A percentile compares a stretch with the other conserved stretches of the same genome.
These are phyloP conservation scores for Gnomoniopsis smithogilvyi DNA, from an alignment of 2,329 filamentous ascomycete species.

Conservation along the genomic window DNA sequence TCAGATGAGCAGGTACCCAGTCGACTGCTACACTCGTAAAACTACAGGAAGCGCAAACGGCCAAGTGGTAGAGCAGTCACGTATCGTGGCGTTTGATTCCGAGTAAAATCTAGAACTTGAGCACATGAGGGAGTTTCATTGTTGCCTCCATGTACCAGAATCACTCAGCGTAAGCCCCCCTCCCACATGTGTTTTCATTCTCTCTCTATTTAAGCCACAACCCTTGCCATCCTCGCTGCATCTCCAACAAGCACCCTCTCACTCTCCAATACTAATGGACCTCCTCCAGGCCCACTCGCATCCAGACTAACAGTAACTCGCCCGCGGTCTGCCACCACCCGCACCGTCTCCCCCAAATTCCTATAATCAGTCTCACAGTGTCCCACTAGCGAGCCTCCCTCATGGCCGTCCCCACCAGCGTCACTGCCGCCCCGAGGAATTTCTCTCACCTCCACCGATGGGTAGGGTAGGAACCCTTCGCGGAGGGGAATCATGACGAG, in stretches of 20 bases:
- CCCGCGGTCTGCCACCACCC: conserved; percentile 68
- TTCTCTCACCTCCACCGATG: conserved; percentile 73
- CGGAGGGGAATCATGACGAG: conserved; percentile 78
- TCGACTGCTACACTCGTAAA: too few species aligned
- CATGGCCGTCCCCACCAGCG: conserved; percentile 18
- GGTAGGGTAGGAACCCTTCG: conserved; percentile 74
- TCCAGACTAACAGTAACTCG: conserved; percentile 73
- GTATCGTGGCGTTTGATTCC: too few species aligned
- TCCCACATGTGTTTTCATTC: too few species aligned
- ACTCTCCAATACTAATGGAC: conserved; percentile 64
- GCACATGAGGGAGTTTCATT: too few species aligned
- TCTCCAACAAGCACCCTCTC: conserved; percentile 37
- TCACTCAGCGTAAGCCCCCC: too few species aligned
- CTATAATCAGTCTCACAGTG: conserved; percentile 77
- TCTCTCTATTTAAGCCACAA: conserved; percentile 30
- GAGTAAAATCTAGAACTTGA: too few species aligned
- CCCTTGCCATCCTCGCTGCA: conserved; percentile 24
- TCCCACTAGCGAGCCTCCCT: conserved; percentile 29
- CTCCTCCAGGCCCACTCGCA: conserved; percentile 61
- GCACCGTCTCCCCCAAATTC: conserved; percentile 73
- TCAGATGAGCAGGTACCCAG: too few species aligned
- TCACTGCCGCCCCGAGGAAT: conserved; percentile 27
- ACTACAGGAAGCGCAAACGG: too few species aligned
- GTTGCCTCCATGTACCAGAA: too few species aligned
- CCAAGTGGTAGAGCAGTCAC: too few species aligned